Conservation (phyloP, 495 filamentous ascomycete species). For the Daldinia concentrica region DNA sequence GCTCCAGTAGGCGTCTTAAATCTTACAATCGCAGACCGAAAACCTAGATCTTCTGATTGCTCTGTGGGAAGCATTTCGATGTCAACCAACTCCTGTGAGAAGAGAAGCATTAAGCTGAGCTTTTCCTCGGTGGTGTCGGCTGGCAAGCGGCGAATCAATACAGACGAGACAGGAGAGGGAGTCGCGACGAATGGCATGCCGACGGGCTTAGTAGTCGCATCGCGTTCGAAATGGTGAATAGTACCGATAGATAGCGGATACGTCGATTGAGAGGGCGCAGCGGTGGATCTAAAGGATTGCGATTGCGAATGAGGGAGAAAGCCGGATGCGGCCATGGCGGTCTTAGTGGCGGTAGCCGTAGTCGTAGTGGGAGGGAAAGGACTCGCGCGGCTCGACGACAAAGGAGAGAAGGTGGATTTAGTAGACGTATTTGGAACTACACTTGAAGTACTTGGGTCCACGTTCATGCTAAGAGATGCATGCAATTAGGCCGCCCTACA, state of each 20-base stretch:
- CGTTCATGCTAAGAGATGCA: constrained; percentile 58
- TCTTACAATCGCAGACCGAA: constrained; percentile 75
- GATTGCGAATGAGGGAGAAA: constrained; percentile 48
- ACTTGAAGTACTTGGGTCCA: constrained; percentile 49
- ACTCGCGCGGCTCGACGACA: constrained; percentile 51
- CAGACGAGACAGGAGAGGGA: constrained; percentile 47
- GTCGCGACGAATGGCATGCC: constrained; percentile 62
- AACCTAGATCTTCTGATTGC: constrained; percentile 74
- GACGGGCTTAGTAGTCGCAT: constrained; percentile 57
- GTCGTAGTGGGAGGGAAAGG: constrained; percentile 48
- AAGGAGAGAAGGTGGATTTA: constrained; percentile 44
- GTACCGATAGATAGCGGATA: constrained; percentile 54
- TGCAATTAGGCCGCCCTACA: constrained; percentile 46
- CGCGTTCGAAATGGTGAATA: constrained; percentile 52
- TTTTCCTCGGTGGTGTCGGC: constrained; percentile 75
- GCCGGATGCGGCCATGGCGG: constrained; percentile 52
- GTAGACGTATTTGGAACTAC: constrained; percentile 47
- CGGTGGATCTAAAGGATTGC: constrained; percentile 48
- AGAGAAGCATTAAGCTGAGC: constrained; percentile 82
- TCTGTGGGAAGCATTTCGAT: constrained; percentile 75
- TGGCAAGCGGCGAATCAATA: constrained; percentile 79
- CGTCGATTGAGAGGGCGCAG: constrained; percentile 43
- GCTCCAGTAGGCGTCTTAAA: constrained; percentile 78
- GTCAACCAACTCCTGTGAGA: constrained; percentile 82
- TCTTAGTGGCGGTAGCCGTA: constrained; percentile 46